A percentile compares a stretch with the other conserved stretches of the same genome.
Conservation (phyloP, 1,139 yeast species). For the Candida tropicalis region DNA sequence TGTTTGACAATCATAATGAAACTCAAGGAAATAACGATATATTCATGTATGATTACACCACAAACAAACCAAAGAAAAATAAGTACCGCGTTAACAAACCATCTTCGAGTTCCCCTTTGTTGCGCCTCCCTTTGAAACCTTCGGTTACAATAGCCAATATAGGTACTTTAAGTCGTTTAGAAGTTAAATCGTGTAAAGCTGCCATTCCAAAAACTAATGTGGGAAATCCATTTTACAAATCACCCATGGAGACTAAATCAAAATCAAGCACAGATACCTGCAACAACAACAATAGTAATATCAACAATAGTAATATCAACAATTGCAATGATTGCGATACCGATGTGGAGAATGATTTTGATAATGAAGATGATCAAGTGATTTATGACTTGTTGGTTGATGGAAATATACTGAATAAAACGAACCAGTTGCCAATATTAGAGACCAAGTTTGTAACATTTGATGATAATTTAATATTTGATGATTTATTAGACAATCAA, state of each 20-base stretch:
- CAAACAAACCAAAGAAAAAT: slow-evolving; percentile 9
- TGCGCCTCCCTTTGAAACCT: slow-evolving; percentile 25
- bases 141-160: slow-evolving; percentile 30
- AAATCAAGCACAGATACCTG: not conserved
- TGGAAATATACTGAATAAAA: not conserved
- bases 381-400: slow-evolving; percentile 5
- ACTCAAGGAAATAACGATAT: slow-evolving; percentile 12
- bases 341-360: not conserved
- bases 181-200: slow-evolving; percentile 9
- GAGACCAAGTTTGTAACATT: slow-evolving; percentile 5
- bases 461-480: slow-evolving; percentile 12
- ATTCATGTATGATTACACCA: slow-evolving; percentile 14
- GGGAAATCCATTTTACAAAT: slow-evolving; percentile 20
- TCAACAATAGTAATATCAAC: not conserved
- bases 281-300: not conserved
- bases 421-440: slow-evolving; percentile 2
- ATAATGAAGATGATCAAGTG: slow-evolving; percentile 1
- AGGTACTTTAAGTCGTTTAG: slow-evolving; percentile 12
- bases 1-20: not conserved
- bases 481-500: slow-evolving; percentile 10
- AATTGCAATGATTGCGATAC: no score
- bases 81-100: slow-evolving; percentile 12
- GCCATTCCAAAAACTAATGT: slow-evolving; percentile 10
- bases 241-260: slow-evolving; percentile 5
- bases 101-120: slow-evolving; percentile 11